Conservation (phyloP, 1,284 basidiomycete species). For the Moniliophthora roreri region DNA sequence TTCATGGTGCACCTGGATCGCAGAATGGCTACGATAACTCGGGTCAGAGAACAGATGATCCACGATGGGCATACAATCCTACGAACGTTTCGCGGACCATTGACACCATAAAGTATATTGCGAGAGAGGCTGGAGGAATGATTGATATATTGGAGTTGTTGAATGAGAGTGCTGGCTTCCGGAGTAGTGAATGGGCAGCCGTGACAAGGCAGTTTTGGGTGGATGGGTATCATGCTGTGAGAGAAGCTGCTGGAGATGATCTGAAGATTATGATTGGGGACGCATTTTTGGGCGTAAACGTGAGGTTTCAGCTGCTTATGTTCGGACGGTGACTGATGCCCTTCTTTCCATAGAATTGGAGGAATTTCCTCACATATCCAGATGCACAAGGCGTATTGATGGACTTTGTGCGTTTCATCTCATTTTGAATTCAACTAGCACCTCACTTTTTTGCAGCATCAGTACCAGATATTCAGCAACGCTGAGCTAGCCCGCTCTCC, state of each 20-base stretch:
- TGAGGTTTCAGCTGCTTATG: conserved; percentile 23
- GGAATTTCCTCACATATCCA: conserved; percentile 56
- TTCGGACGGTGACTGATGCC: background rate
- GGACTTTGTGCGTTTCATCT: conserved; percentile 50
- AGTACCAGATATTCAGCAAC: conserved; percentile 79
- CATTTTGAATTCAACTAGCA: conserved; percentile 1
- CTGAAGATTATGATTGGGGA: conserved; percentile 72
- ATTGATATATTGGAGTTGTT: conserved; percentile 63
- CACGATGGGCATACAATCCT: conserved; percentile 62
- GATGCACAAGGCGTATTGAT: conserved; percentile 55
- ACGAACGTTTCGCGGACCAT: conserved; percentile 65
- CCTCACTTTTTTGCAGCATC: conserved; percentile 45
- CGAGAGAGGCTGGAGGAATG: conserved; percentile 51
- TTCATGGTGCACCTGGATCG: conserved; percentile 70
- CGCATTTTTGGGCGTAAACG: conserved; percentile 64
- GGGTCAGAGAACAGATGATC: conserved; percentile 65
- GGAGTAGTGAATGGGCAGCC: conserved; percentile 37
- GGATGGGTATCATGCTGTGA: conserved; percentile 56
- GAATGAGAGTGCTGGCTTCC: conserved; percentile 63
- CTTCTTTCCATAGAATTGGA: conserved; percentile 51
- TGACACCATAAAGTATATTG: conserved; percentile 60
- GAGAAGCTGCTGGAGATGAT: conserved; percentile 41
- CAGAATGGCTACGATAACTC: conserved; percentile 86
- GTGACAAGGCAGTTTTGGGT: conserved; percentile 51
- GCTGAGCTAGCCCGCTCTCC: conserved; percentile 53